Evolutionary conservation across 2,329 filamentous ascomycete species (phyloP), one percentile per base, ranked within the genome.

Genomic region (Lasiodiplodia gonubiensis): DNA sequence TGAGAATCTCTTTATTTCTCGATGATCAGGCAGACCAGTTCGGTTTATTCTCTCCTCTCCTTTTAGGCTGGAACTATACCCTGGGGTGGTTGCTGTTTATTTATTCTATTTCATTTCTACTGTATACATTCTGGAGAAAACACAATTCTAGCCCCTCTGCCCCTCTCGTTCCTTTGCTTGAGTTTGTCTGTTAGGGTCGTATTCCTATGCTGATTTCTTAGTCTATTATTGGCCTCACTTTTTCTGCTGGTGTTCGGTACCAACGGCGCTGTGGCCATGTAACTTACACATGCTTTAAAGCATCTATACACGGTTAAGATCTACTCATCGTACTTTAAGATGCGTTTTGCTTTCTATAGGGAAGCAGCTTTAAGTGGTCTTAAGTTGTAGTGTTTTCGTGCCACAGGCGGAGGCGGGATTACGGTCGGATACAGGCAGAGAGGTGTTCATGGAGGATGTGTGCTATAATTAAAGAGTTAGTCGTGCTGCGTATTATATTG

Each of bases 21-120:
- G 42, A n/a, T 16, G 39, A 16, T 42, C n/a, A 3, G 39, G 39
- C 39, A 42, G 39, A 18, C 3, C 18, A 52, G 23, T 52, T 52
- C 25, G 49, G 25, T 21, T 52, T 23, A 25, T 27, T 23, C 14
- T 27, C 49, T 52, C 25, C 49, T 27, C 14, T 52, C 49, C 49
- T 52, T 52, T 46, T 23, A 25, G 21, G 23, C 25, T 52, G 49
- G 25, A 52, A 52, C 23, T 52, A 52, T 52, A 52, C 49, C 49
- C 49, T 52, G 49, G 49, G 49, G 18, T 52, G 49, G 21, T 52
- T 23, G 23, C 16, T 27, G 23, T 52, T 52, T 21, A 16, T 52
- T 4, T 27, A 14, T 52, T 25, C 49, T 52, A 2, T 52, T 52
- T 2, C 8, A 4, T 52, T 52, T 30, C 23, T 21, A 46, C 18